phyloP scores from a whole-genome alignment of 371 early-diverging fungal genomes.

The Fennellomyces sp. region DNA sequence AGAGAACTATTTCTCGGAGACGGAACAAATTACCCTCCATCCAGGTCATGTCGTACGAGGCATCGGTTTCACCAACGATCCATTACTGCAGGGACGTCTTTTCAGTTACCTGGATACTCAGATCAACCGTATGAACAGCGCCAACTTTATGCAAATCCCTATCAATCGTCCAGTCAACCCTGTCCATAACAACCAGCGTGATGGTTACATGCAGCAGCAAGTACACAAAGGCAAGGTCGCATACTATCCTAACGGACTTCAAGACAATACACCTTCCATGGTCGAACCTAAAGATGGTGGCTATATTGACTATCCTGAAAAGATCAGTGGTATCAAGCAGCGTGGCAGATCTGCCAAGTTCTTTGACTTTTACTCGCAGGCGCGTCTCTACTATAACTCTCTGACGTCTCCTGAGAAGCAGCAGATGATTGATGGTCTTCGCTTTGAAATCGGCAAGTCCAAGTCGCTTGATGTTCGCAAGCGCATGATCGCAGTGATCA shows the following conservation, averaged over 20 bases:
- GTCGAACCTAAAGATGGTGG: conserved; percentile 26
- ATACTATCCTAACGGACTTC: conserved; percentile 34
- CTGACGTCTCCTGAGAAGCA: conserved; percentile 42
- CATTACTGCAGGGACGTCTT: conserved; percentile 54
- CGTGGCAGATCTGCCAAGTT: conserved; percentile 32
- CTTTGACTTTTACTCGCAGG: conserved; percentile 48
- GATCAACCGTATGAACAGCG: conserved; percentile 45
- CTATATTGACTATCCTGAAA: conserved; percentile 40
- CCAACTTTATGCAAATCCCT: conserved; percentile 56
- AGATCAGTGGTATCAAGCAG: conserved; percentile 19
- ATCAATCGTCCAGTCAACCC: conserved; percentile 51
- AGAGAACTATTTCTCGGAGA: conserved; percentile 59
- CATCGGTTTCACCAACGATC: conserved; percentile 54
- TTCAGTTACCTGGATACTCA: conserved; percentile 60
- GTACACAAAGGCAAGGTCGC: conserved; percentile 33
- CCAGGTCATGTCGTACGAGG: conserved; percentile 49
- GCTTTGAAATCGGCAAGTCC: conserved; percentile 46
- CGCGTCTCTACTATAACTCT: conserved; percentile 48
- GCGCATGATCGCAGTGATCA: conserved; percentile 38
- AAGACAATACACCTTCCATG: conserved; percentile 34
- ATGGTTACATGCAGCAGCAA: conserved; percentile 41
- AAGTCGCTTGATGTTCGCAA: conserved; percentile 29
- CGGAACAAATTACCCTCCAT: conserved; percentile 56
- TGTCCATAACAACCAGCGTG: conserved; percentile 59
- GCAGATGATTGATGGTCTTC: conserved; percentile 39